Conservation (phyloP, 371 early-diverging fungal genomes). For the Basidiobolus meristosporus region DNA sequence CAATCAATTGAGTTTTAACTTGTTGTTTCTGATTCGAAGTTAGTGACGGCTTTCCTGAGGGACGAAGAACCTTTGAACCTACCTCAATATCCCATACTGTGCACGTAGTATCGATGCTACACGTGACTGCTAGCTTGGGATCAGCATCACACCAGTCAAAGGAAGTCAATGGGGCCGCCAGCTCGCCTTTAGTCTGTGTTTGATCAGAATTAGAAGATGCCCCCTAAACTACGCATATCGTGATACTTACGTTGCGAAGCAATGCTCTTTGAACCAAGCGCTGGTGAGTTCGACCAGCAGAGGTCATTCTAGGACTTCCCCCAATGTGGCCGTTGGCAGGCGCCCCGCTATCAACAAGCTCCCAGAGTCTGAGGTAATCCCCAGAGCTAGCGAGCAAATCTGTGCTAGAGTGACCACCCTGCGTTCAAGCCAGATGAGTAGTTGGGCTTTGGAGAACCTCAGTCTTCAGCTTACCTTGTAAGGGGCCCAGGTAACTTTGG, state of each 20-base stretch:
- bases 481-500: conserved; percentile 81
- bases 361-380: conserved; percentile 77
- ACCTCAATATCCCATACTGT: conserved; percentile 90
- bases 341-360: conserved; percentile 32
- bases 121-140: conserved; percentile 66
- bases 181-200: not conserved
- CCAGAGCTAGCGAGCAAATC: conserved; percentile 78
- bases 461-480: conserved; percentile 19
- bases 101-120: conserved; percentile 93
- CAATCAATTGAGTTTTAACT: conserved; percentile 92
- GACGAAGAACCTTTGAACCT: conserved; percentile 1
- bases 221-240: not conserved
- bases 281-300: conserved; percentile 7
- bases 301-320: conserved; percentile 4
- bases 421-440: not conserved
- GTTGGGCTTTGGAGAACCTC: no score
- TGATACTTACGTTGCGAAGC: conserved; percentile 31
- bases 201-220: not conserved
- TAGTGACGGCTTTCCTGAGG: conserved; percentile 4
- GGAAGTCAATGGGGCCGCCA: conserved; percentile 69
- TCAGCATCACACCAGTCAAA: conserved; percentile 92
- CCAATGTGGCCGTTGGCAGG: conserved; percentile 19
- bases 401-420: conserved; percentile 21
- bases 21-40: conserved; percentile 36
- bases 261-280: conserved; percentile 21